These are phyloP conservation scores for Wickerhamomyces queroliae DNA, from an alignment of 805 yeast genomes.

Conservation along the genomic window DNA sequence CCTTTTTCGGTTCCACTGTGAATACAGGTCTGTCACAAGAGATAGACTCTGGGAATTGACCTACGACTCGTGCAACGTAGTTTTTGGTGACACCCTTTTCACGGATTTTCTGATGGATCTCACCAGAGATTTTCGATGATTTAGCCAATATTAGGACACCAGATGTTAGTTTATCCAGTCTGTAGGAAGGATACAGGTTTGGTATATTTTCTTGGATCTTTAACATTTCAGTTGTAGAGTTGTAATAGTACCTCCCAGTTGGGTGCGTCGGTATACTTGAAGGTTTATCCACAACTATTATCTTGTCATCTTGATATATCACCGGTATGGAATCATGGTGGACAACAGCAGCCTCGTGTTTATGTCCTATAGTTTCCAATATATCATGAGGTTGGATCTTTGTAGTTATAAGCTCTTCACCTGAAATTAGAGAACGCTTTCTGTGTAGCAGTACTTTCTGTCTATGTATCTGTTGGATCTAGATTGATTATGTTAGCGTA, in stretches of 20 bases:
- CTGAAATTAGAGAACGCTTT: background rate
- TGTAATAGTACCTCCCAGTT: conserved; percentile 75
- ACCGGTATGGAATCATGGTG: conserved; percentile 46
- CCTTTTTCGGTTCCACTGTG: conserved; percentile 66
- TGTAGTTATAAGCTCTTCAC: background rate
- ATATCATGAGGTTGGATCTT: background rate
- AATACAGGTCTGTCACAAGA: conserved; percentile 60
- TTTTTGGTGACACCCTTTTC: conserved; percentile 64
- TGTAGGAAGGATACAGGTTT: conserved; percentile 76
- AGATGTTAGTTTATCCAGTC: conserved; percentile 86
- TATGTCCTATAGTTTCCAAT: conserved; percentile 37
- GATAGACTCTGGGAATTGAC: conserved; percentile 62
- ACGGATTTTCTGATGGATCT: conserved; percentile 51
- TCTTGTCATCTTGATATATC: conserved; percentile 66
- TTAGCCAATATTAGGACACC: conserved; percentile 71
- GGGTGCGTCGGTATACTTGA: conserved; percentile 96
- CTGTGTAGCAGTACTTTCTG: background rate
- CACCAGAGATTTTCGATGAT: conserved; percentile 57
- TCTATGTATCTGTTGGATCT: background rate
- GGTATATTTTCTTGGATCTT: conserved; percentile 58
- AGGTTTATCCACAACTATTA: conserved; percentile 88
- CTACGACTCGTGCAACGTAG: conserved; percentile 83
- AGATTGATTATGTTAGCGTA: no score
- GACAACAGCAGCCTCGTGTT: conserved; percentile 84
- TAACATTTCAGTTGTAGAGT: conserved; percentile 71